Percentiles rank a stretch among this genome's conserved stretches.
Evolutionary conservation across 768 basidiomycete species (phyloP).

Genomic region (Lyophyllum atratum): DNA sequence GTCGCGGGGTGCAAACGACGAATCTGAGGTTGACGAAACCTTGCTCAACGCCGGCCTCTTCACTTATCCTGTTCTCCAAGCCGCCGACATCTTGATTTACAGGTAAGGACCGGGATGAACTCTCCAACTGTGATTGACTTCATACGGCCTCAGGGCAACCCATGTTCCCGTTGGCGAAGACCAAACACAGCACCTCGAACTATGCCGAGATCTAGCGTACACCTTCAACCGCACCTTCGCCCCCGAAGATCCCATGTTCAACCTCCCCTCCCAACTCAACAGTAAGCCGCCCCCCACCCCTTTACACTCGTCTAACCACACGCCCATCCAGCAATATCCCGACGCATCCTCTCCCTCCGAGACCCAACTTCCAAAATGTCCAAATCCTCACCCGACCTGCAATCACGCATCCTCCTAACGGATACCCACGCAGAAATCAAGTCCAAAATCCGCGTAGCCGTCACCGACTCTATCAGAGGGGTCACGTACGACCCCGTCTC

Average conservation of each 20-base stretch:
- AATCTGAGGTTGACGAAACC: constrained; percentile 80
- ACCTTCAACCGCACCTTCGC: constrained; percentile 76
- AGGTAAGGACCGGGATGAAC: constrained; percentile 43
- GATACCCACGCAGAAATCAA: constrained; percentile 64
- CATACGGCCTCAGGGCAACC: constrained; percentile 62
- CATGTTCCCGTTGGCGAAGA: constrained; percentile 97
- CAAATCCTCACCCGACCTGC: constrained; percentile 78
- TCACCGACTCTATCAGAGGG: constrained; percentile 78
- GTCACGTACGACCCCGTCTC: constrained; percentile 78
- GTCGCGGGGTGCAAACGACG: constrained; percentile 70
- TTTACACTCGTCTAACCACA: not conserved
- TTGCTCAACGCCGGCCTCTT: constrained; percentile 83
- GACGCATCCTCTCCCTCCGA: constrained; percentile 82
- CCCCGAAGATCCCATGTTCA: constrained; percentile 55
- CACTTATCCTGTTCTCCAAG: constrained; percentile 92
- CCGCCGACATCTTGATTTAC: constrained; percentile 89
- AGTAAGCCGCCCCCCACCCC: constrained; percentile 48
- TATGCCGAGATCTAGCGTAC: constrained; percentile 81
- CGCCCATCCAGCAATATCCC: constrained; percentile 61
- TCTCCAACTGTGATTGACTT: constrained; percentile 12
- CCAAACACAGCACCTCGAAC: constrained; percentile 92
- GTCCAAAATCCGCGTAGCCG: constrained; percentile 75
- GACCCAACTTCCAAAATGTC: constrained; percentile 94
- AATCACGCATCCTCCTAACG: constrained; percentile 86
- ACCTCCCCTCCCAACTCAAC: constrained; percentile 68